These are phyloP conservation scores for Lindgomyces ingoldianus DNA, from an alignment of 495 filamentous ascomycete genomes.

Conservation along the genomic window DNA sequence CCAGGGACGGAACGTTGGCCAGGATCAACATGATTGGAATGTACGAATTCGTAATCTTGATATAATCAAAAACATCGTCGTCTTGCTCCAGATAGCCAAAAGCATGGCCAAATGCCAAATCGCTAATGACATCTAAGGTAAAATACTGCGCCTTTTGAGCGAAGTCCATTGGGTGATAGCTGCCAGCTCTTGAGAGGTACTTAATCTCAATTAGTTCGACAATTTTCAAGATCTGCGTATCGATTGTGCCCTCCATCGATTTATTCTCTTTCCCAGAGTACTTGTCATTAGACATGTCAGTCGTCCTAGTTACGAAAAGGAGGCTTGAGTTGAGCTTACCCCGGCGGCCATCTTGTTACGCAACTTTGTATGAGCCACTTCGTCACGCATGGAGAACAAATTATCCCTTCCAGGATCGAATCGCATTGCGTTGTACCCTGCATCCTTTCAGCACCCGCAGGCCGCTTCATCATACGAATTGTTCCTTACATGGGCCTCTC, in stretches of 20 bases:
- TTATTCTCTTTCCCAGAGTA: conserved; percentile 38
- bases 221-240: conserved; percentile 28
- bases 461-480: not conserved
- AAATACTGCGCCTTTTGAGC: conserved; percentile 47
- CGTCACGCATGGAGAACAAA: conserved; percentile 31
- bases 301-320: not conserved
- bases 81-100: conserved; percentile 50
- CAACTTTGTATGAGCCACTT: conserved; percentile 27
- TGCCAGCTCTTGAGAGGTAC: conserved; percentile 37
- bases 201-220: conserved; percentile 36
- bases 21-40: conserved; percentile 8
- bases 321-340: conserved; percentile 4
- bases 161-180: conserved; percentile 45
- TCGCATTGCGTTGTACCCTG: conserved; percentile 11
- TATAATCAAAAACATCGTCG: conserved; percentile 52
- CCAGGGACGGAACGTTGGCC: conserved; percentile 22
- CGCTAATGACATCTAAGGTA: conserved; percentile 51
- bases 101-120: conserved; percentile 47
- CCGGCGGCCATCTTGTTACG: conserved; percentile 32
- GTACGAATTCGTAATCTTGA: conserved; percentile 43
- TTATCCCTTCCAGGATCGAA: conserved; percentile 35
- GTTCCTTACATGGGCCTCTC: conserved; percentile 37
- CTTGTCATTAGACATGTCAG: not conserved
- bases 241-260: conserved; percentile 33
- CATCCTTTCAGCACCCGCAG: not conserved